Conservation (phyloP, 768 basidiomycete species). For the Scleroderma bovista region DNA sequence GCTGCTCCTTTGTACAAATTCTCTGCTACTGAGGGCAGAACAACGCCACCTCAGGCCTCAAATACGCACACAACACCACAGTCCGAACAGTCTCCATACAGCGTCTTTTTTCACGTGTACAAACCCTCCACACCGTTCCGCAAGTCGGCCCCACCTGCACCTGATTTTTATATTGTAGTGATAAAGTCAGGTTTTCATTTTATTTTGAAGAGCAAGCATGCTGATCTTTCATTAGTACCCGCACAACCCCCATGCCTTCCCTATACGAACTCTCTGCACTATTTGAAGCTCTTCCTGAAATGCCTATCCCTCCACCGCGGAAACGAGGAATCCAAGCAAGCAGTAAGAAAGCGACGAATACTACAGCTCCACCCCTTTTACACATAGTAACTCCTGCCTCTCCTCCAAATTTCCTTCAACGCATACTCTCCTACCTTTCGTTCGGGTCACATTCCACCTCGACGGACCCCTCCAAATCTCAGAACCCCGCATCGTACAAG, state of each 20-base stretch:
- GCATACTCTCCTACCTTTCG: conserved; percentile 6
- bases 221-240: conserved; percentile 48
- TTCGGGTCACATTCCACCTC: not conserved
- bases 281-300: conserved; percentile 61
- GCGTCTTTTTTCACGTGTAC: conserved; percentile 85
- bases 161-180: conserved; percentile 84
- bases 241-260: conserved; percentile 77
- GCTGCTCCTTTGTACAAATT: conserved; percentile 36
- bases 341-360: conserved; percentile 1
- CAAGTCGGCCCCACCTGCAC: conserved; percentile 67
- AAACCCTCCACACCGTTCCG: conserved; percentile 85
- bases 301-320: conserved; percentile 58
- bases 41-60: conserved; percentile 3
- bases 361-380: conserved; percentile 3
- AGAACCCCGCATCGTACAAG: conserved; percentile 28
- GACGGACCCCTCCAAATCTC: conserved; percentile 14
- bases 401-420: conserved; percentile 1
- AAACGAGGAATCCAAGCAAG: conserved; percentile 17
- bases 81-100: conserved; percentile 51
- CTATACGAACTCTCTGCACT: conserved; percentile 70
- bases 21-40: conserved; percentile 3
- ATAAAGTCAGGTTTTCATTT: conserved; percentile 56
- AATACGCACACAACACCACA: not conserved
- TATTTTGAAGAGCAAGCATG: not conserved
- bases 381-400: not conserved